These are phyloP conservation scores for Venturiaceae sp. DNA, from an alignment of 2,329 filamentous ascomycete genomes.

Conservation along the genomic window DNA sequence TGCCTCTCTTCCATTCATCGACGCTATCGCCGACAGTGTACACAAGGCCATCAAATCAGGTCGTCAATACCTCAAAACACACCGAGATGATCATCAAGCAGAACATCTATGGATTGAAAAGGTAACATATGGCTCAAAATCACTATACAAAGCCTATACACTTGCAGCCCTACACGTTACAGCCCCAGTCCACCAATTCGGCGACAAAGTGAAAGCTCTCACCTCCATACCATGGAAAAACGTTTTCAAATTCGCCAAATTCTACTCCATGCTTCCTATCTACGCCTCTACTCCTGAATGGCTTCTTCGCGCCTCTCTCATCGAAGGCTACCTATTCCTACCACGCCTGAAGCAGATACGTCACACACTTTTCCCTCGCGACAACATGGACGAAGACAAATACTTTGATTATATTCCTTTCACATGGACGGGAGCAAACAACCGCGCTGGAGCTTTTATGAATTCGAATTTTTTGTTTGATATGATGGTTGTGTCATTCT, in stretches of 20 bases:
- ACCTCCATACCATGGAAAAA: neutral
- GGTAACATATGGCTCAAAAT: slow-evolving; percentile 10
- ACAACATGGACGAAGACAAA: slow-evolving; percentile 12
- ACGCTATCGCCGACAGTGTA: neutral
- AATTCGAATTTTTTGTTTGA: slow-evolving; percentile 13
- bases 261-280: neutral
- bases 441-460: neutral
- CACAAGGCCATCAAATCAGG: neutral
- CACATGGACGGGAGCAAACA: slow-evolving; percentile 16
- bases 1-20: neutral
- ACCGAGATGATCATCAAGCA: neutral
- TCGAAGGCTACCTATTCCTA: neutral
- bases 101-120: slow-evolving; percentile 19
- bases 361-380: slow-evolving; percentile 10
- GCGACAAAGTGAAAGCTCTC: neutral
- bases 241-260: neutral
- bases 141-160: slow-evolving; percentile 16
- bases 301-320: neutral
- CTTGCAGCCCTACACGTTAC: slow-evolving; percentile 16
- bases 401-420: slow-evolving; percentile 18
- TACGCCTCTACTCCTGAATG: neutral
- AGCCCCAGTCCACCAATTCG: neutral
- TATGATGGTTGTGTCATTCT: slow-evolving; percentile 18
- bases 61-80: neutral
- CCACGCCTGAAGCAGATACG: neutral